phyloP scores from a whole-genome alignment of 2,329 filamentous ascomycete genomes.

The Elsinoe australis region DNA sequence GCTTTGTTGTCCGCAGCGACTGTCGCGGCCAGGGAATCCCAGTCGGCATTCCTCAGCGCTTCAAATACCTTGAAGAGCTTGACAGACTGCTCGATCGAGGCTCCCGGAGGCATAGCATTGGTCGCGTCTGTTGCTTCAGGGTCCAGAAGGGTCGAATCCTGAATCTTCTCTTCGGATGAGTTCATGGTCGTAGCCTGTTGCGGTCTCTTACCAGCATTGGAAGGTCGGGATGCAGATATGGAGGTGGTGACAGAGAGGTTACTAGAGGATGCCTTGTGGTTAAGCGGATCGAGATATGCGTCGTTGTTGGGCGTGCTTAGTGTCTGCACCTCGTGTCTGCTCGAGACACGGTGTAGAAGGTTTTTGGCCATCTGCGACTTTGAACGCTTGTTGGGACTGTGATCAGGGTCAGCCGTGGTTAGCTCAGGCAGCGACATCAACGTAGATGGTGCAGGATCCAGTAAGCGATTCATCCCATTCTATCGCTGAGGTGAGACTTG shows the following conservation, averaged over 20 bases:
- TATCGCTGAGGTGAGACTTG: background rate
- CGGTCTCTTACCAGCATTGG: conserved; percentile 22
- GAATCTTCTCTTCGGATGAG: conserved; percentile 20
- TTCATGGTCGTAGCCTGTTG: conserved; percentile 33
- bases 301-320: conserved; percentile 13
- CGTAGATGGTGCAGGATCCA: too few relatives aligned
- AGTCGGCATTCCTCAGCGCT: conserved; percentile 77
- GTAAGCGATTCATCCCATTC: conserved; percentile 22
- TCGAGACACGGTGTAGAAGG: conserved; percentile 46
- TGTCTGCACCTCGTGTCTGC: conserved; percentile 37
- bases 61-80: conserved; percentile 92
- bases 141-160: conserved; percentile 19
- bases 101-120: conserved; percentile 29
- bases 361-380: conserved; percentile 49
- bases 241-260: conserved; percentile 16
- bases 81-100: conserved; percentile 79
- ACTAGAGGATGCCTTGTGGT: conserved; percentile 1
- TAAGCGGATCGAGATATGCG: background rate
- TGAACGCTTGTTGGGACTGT: conserved; percentile 35
- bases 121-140: conserved; percentile 21
- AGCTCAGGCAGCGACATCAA: background rate
- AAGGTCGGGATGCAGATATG: conserved; percentile 1
- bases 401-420: background rate
- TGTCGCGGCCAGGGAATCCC: conserved; percentile 13
- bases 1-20: conserved; percentile 82